Evolutionary conservation across 176 grass and related monocot species (phyloP), one percentile per base, ranked within the genome.

Genomic region (Rhynchospora tenuis): DNA sequence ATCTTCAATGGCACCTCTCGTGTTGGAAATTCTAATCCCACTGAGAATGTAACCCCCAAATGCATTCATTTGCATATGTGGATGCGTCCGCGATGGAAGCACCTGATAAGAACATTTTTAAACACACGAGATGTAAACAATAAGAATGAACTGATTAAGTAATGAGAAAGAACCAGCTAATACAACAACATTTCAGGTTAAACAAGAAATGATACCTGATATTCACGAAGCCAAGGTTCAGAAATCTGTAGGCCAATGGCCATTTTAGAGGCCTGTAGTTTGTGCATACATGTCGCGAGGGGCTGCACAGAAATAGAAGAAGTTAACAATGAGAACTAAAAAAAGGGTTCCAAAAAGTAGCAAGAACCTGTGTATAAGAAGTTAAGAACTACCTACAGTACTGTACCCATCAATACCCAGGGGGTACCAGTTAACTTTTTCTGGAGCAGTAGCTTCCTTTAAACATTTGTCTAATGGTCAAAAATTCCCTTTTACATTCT

Each of bases 161-260:
- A 72, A 72, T 22, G 42, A 58, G 45, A 73, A 26, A 84, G 16
- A 72, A 48, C n/a, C 22, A 11, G 48, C 10, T 59, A 19, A 46
- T 45, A 7, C 61, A 85, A 52, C 13, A 62, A 85, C 47, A 59
- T n/a, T 46, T 70, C 17, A 84, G 29, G 80, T 47, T 51, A 58
- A 4, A 58, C 69, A 68, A 1, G 17, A 73, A 19, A 55, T 28
- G 15, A 72, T 61, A 98, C 96, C 96, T 98, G 96, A 77, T 95
- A 98, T 87, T 98, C 96, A 72, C 96, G 91, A 83, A 98, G 88
- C 91, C 96, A 98, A 48, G 96, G 96, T 86, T 98, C 96, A 81
- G 89, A 91, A 74, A 98, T 90, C 64, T 98, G 88, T 58, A 98
- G 86, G 67, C 88, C 86, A 46, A 99, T 88, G 63, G 96, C 93